Conservation (phyloP, 495 filamentous ascomycete genomes). For the Astrothelium macrocarpum region DNA sequence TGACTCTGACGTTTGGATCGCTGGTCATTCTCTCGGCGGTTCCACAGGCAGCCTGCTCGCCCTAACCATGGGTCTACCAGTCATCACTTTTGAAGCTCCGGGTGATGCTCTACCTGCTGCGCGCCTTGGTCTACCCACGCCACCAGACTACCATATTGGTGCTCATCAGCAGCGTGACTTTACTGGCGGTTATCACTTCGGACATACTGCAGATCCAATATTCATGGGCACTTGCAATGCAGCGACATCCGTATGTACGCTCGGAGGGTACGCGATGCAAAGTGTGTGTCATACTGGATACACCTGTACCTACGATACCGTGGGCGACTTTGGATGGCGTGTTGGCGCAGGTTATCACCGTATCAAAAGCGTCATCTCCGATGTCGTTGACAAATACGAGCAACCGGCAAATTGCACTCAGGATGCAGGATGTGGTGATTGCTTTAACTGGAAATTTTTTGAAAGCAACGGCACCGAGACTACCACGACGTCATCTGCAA, state of each 20-base stretch:
- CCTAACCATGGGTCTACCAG: conserved; percentile 79
- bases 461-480: conserved; percentile 75
- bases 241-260: conserved; percentile 74
- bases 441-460: conserved; percentile 88
- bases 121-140: conserved; percentile 76
- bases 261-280: conserved; percentile 92
- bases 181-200: conserved; percentile 85
- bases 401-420: conserved; percentile 64
- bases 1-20: conserved; percentile 72
- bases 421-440: conserved; percentile 74
- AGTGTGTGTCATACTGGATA: conserved; percentile 79
- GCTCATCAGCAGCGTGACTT: conserved; percentile 57
- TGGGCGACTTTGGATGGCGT: conserved; percentile 80
- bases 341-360: conserved; percentile 77
- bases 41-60: conserved; percentile 76
- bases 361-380: conserved; percentile 71
- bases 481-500: conserved; percentile 50
- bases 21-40: conserved; percentile 85
- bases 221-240: conserved; percentile 92
- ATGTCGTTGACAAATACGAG: conserved; percentile 77
- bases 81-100: conserved; percentile 81
- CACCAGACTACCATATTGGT: conserved; percentile 62
- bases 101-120: conserved; percentile 80
- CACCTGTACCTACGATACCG: conserved; percentile 85
- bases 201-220: conserved; percentile 90